Conservation (phyloP, 2,329 filamentous ascomycete genomes). For the Scedosporium apiospermum region DNA sequence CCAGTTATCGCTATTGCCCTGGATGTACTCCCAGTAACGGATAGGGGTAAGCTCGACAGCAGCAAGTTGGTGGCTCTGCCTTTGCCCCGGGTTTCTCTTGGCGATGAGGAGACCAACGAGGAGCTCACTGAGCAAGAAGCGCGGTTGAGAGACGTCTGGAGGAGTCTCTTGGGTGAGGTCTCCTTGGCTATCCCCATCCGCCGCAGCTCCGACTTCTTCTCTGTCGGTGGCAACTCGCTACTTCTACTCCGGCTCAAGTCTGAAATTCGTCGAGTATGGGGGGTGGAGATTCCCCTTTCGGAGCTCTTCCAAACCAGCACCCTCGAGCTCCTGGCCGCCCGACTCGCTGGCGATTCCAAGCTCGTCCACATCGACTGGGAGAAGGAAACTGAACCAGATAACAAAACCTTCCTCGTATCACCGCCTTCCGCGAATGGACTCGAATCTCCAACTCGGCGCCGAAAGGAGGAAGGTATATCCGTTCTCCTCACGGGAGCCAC, state of each 20-base stretch:
- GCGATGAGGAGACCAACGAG: no score
- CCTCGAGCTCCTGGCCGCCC: not conserved
- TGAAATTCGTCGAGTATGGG: conserved; percentile 21
- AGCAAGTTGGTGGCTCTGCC: no score
- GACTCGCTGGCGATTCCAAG: not conserved
- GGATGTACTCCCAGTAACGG: no score
- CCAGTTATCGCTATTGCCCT: no score
- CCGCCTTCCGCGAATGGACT: not conserved
- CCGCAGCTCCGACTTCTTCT: conserved; percentile 28
- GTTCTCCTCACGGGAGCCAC: not conserved
- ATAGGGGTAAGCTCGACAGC: no score
- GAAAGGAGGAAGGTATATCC: not conserved
- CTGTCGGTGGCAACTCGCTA: conserved; percentile 29
- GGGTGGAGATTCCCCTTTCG: conserved; percentile 13
- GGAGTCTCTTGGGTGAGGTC: not conserved
- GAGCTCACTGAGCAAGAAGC: no score
- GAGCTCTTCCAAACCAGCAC: not conserved
- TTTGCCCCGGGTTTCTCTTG: no score
- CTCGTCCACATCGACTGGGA: not conserved
- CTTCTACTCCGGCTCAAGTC: conserved; percentile 26
- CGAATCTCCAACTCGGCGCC: not conserved
- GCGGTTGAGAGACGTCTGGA: not conserved
- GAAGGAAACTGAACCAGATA: no score
- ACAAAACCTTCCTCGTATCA: no score
- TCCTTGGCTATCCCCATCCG: not conserved